Evolutionary conservation across 768 basidiomycete genomes (phyloP), one percentile per base, ranked within the genome.

Genomic region (Pisolithus microcarpus): DNA sequence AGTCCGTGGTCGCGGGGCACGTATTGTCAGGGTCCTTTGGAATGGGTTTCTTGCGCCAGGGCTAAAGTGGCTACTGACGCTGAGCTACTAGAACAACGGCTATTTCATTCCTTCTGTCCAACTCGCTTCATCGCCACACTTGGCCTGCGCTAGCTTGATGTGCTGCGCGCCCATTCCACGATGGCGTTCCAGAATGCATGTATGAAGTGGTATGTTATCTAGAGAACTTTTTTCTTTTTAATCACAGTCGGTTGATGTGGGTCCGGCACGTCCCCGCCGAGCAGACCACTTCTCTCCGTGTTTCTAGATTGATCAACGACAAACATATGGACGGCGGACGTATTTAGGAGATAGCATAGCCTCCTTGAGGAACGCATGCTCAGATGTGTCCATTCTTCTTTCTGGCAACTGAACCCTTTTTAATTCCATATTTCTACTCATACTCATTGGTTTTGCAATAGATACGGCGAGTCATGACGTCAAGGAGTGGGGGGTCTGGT

Each of bases 291-390:
- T 51, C 50, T 52, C 53, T 56, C 54, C 51, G 23, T 49, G 31
- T 51, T 52, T 61, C 49, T 42, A 45, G 56, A 39, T 10, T 24
- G 48, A 48, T 53, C 54, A 47, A 48, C 36, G 13, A 34, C 34
- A 15, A 46, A 65, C 61, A 63, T 56, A 21, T 18, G 18, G 55
- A 56, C 28, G 51, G 45, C 28, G 43, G 52, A 38, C 26, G 26
- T 31, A 37, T 13, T 18, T 18, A 13, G 30, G 46, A 31, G 7
- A 46, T 46, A 10, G 46, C 30, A 46, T 34, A n/a, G 46, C 30
- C 34, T 42, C 40, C 24, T 42, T 4, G 13, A 21, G 39, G 39
- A 18, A 38, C 15, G 15, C 19, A 38, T 38, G 38, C 38, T 18
- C 21, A 21, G 39, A 40, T 18, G 11, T 4, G 34, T 11, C 11